Conservation (phyloP, 164 flowering plant species). For the Buxus sempervirens region DNA sequence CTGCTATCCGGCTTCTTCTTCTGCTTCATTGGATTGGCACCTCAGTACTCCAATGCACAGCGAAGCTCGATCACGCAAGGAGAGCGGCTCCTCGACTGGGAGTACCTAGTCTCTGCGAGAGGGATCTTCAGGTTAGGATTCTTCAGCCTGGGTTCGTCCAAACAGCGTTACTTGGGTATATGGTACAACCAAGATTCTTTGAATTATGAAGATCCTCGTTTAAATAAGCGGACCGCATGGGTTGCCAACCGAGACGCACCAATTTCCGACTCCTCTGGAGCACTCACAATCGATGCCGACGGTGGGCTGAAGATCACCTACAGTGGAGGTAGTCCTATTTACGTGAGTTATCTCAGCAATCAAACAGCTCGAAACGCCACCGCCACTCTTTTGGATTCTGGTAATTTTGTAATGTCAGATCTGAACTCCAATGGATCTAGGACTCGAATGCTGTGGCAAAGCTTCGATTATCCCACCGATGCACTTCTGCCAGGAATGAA, state of each 20-base stretch:
- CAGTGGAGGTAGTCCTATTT: neutral
- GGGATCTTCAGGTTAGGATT: constrained; percentile 6
- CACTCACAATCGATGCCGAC: constrained; percentile 8
- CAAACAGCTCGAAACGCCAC: neutral
- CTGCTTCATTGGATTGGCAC: neutral
- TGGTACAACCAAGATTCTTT: neutral
- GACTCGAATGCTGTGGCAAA: constrained; percentile 29
- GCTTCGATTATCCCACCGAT: constrained; percentile 36
- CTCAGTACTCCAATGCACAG: neutral
- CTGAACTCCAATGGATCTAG: constrained; percentile 9
- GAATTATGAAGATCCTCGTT: too few species aligned
- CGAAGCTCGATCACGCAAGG: constrained; percentile 1
- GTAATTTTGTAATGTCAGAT: constrained; percentile 32
- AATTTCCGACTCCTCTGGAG: neutral
- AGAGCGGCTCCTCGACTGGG: neutral
- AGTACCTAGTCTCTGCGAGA: constrained; percentile 6
- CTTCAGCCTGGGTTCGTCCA: neutral
- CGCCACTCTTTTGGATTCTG: constrained; percentile 21
- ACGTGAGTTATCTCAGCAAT: neutral
- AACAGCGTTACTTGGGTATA: neutral
- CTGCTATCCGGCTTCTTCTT: too few species aligned
- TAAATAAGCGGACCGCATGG: constrained; percentile 5
- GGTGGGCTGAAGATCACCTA: constrained; percentile 9
- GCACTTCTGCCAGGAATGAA: constrained; percentile 37
- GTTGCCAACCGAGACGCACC: constrained; percentile 21